Evolutionary conservation across 176 grass and related monocot species (phyloP), one percentile per base, ranked within the genome.

Genomic region (Lolium perenne): DNA sequence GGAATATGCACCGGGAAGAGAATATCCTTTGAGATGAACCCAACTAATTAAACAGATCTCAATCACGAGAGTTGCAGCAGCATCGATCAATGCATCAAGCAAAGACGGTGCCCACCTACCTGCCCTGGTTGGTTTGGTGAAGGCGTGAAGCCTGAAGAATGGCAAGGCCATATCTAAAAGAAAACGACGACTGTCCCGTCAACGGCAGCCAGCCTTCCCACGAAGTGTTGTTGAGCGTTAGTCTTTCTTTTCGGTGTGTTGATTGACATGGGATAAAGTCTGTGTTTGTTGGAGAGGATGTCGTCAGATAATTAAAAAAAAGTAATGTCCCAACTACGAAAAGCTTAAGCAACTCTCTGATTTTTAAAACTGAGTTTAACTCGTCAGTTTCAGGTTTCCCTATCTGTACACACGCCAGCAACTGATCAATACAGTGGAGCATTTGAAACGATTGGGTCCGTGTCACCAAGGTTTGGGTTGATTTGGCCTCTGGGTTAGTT

Each of bases 51-150:
- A 66, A 6, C 3, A 70, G 47, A 10, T 1, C 69, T 65, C 62
- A 69, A 49, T n/a, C 35, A 1, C 2, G 26, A 38, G 26, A 56
- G n/a, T 14, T 9, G 46, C 46, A 47, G 46, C 38, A 22, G 11
- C 65, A 61, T 7, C 26, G 25, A 50, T 60, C 41, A 20, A 7
- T 60, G 78, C 13, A 75, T 29, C 48, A 25, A 74, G 41, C 45
- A 16, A 1, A 3, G 38, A 40, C 5, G 38, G 38, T 40, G 38
- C 38, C 38, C 38, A 40, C 38, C 38, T 22, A 58, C 35, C 22
- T 17, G 40, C 80, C 63, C 18, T 35, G 50, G 55, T 83, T 78
- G 41, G 38, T 18, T 76, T 11, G 87, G 59, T 89, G 87, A 81
- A 74, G 7, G 35, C 32, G 10, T 20, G 16, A 50, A 43, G 41